These are phyloP conservation scores for Claviceps maximensis DNA, from an alignment of 2,329 filamentous ascomycete genomes.

Conservation along the genomic window DNA sequence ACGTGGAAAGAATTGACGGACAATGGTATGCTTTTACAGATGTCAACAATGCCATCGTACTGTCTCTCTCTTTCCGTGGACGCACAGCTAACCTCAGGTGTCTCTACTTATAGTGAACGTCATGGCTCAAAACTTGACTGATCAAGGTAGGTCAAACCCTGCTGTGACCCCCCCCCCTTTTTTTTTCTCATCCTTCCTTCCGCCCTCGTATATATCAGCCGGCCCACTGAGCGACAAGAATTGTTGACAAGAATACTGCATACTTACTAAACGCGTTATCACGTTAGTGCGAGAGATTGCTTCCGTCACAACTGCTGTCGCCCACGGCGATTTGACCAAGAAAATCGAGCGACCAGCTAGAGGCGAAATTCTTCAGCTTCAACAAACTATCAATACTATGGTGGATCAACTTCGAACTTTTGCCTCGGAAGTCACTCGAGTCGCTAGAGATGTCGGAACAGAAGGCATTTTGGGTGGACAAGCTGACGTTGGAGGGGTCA, in stretches of 20 bases:
- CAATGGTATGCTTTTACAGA: constrained; percentile 40
- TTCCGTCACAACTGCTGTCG: constrained; percentile 71
- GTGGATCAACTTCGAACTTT: constrained; percentile 75
- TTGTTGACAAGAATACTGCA: too few species aligned
- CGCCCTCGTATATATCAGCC: too few species aligned
- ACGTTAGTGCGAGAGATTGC: constrained; percentile 63
- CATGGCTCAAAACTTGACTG: constrained; percentile 71
- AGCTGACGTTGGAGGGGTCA: constrained; percentile 69
- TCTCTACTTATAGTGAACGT: constrained; percentile 48
- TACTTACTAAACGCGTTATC: constrained; percentile 3
- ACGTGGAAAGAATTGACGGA: constrained; percentile 96
- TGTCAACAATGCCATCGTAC: neutral
- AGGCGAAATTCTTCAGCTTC: constrained; percentile 70
- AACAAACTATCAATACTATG: constrained; percentile 84
- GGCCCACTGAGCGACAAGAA: too few species aligned
- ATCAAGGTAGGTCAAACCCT: constrained; percentile 42
- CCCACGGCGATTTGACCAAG: constrained; percentile 69
- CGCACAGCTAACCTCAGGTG: constrained; percentile 11
- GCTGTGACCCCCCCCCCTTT: neutral
- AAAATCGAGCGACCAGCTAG: constrained; percentile 72
- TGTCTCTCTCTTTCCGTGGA: neutral
- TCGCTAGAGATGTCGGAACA: constrained; percentile 72
- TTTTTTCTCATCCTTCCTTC: neutral
- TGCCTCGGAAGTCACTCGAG: constrained; percentile 70
- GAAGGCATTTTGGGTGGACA: constrained; percentile 74